Conservation (phyloP, 805 yeast genomes). For the Candida coleopterorum region DNA sequence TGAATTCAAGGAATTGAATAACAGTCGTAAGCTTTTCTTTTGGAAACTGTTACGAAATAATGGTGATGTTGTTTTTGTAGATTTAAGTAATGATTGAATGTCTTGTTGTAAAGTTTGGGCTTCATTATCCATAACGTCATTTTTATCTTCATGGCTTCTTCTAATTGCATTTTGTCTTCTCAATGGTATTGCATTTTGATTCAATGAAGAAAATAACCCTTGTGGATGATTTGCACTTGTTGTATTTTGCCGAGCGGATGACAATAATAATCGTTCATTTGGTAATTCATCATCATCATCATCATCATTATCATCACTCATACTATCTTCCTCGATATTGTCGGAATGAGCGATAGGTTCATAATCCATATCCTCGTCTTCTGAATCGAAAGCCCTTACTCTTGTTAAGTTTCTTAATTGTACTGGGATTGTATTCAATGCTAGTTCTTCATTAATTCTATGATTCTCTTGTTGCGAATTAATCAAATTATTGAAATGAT, state of each 20-base stretch:
- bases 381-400: conserved; percentile 5
- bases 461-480: conserved; percentile 2
- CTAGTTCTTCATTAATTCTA: conserved; percentile 3
- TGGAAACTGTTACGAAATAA: conserved; percentile 5
- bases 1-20: conserved; percentile 2
- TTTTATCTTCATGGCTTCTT: conserved; percentile 1
- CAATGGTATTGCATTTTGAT: conserved; percentile 19
- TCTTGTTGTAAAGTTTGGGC: conserved; percentile 11
- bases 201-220: background rate
- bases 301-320: conserved; percentile 8
- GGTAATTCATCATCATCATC: conserved; percentile 10
- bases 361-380: conserved; percentile 8
- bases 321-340: conserved; percentile 8
- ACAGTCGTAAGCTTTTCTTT: conserved; percentile 3
- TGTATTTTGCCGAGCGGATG: conserved; percentile 23
- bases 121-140: conserved; percentile 7
- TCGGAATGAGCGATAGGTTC: conserved; percentile 8
- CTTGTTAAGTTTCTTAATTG: conserved; percentile 9
- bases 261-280: conserved; percentile 20
- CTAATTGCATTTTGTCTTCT: conserved; percentile 30
- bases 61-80: conserved; percentile 4
- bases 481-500: conserved; percentile 6
- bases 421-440: conserved; percentile 4
- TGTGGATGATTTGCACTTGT: too few species aligned
- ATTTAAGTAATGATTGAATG: conserved; percentile 5